These are phyloP conservation scores for Heracleum sosnowskyi DNA, from an alignment of 129 eudicot species.

Conservation along the genomic window DNA sequence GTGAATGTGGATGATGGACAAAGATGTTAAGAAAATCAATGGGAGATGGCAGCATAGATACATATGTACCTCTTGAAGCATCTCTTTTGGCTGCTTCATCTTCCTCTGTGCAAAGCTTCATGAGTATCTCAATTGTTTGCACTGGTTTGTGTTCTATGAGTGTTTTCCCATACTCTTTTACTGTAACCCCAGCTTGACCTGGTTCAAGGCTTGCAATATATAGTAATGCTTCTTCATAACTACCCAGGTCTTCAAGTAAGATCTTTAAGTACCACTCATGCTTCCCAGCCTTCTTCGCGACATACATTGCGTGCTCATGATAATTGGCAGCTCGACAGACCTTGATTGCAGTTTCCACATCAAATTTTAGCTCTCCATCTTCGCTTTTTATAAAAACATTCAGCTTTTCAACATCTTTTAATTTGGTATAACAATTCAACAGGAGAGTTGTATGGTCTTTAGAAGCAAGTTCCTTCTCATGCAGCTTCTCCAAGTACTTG, in stretches of 20 bases:
- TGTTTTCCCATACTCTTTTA: conserved; percentile 88
- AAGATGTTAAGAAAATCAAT: conserved; percentile 92
- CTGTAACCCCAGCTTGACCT: conserved; percentile 93
- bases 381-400: conserved; percentile 74
- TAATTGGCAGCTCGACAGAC: conserved; percentile 97
- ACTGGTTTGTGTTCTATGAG: conserved; percentile 86
- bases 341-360: conserved; percentile 93
- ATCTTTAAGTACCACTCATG: conserved; percentile 97
- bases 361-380: conserved; percentile 82
- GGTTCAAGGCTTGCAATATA: conserved; percentile 84
- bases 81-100: conserved; percentile 34
- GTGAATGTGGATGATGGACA: conserved; percentile 77
- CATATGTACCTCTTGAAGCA: conserved; percentile 26
- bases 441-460: conserved; percentile 98
- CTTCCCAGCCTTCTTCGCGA: conserved; percentile 85
- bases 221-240: conserved; percentile 85
- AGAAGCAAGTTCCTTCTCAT: conserved; percentile 86
- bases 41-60: conserved; percentile 89
- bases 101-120: conserved; percentile 91
- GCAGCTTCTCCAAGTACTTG: conserved; percentile 81
- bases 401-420: conserved; percentile 89
- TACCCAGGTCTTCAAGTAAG: conserved; percentile 86
- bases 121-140: conserved; percentile 72
- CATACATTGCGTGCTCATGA: conserved; percentile 99
- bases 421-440: conserved; percentile 84